These are phyloP conservation scores for Pythium vanterpoolii DNA, from an alignment of 352 stramenopile genomes.

Conservation along the genomic window DNA sequence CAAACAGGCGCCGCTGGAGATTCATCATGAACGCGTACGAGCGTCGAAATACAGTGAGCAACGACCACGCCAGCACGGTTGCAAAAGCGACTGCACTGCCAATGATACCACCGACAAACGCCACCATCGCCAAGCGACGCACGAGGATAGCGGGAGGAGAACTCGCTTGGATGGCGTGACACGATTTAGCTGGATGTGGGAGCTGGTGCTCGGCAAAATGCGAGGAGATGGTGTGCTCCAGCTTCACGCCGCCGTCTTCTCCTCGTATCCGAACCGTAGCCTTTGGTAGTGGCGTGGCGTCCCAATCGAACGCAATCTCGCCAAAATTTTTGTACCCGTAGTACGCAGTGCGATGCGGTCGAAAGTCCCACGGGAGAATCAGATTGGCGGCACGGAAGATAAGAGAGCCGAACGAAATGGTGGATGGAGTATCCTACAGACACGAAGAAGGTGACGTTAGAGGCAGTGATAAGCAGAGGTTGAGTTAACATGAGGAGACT, in stretches of 20 bases:
- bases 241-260: conserved; percentile 19
- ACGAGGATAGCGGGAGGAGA: conserved; percentile 13
- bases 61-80: not conserved
- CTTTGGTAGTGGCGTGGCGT: conserved; percentile 22
- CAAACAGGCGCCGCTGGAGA: conserved; percentile 19
- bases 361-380: conserved; percentile 33
- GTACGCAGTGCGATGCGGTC: conserved; percentile 25
- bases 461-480: not conserved
- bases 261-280: conserved; percentile 25
- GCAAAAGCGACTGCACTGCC: not conserved
- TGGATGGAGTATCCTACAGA: conserved; percentile 1
- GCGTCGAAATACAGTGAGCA: conserved; percentile 21
- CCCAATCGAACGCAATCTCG: conserved; percentile 73
- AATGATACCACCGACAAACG: conserved; percentile 12
- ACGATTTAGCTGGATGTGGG: conserved; percentile 8
- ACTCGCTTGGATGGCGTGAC: conserved; percentile 27
- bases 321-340: conserved; percentile 65
- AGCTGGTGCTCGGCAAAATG: conserved; percentile 24
- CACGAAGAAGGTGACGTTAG: not conserved
- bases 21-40: conserved; percentile 23
- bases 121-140: conserved; percentile 10
- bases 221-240: conserved; percentile 26
- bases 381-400: conserved; percentile 24
- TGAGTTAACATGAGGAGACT: not conserved
- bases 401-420: conserved; percentile 3